Base-by-base conservation (phyloP, 2,329 filamentous ascomycete species). In the Fusarium papillatum region DNA sequence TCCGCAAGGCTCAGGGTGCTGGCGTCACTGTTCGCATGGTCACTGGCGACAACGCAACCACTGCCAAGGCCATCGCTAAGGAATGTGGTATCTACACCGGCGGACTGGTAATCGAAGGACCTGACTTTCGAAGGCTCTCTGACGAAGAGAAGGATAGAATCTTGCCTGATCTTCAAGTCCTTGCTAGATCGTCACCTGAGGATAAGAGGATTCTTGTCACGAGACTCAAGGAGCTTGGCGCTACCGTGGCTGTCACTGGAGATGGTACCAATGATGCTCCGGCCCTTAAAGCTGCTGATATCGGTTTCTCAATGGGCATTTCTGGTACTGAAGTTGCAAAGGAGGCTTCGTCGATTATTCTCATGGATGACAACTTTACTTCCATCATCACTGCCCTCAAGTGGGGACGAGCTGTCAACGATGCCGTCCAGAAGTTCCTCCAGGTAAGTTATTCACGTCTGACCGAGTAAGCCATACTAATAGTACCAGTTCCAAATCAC, bases 291-390 rank as follows among this genome's bases (percentile, higher is more conserved):
- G 57, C 57, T 39, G 57, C 57, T 26, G 57, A 60, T 9, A 39
- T 60, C 5, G 57, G 57, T 6, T 60, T 60, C 17, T 60, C 57
- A 3, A 60, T 60, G 57, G 57, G 57, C 3, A 60, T 60, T 38
- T 60, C 57, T 39, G 57, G 57, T 9, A 60, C 57, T 29, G 57
- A 60, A 39, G 57, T 60, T 60, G 57, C 57, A 7, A 60, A 60
- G 38, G 59, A 62, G 59, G 59, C 59, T 3, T 62, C 59, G 17
- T 29, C 36, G 2, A 43, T 62, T 39, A 41, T 62, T 24, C 38
- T 62, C 19, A 62, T 62, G 59, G 59, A 62, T 26, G 59, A 63
- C 2, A 63, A 63, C 26, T 63, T 63, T 46, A 63, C 60, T 4
- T 63, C 60, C 9, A 63, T 63, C n/a, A 41, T 63, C 38, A 63